Evolutionary conservation across 257 asterid species (phyloP).

Genomic region (Plectranthus barbatus): DNA sequence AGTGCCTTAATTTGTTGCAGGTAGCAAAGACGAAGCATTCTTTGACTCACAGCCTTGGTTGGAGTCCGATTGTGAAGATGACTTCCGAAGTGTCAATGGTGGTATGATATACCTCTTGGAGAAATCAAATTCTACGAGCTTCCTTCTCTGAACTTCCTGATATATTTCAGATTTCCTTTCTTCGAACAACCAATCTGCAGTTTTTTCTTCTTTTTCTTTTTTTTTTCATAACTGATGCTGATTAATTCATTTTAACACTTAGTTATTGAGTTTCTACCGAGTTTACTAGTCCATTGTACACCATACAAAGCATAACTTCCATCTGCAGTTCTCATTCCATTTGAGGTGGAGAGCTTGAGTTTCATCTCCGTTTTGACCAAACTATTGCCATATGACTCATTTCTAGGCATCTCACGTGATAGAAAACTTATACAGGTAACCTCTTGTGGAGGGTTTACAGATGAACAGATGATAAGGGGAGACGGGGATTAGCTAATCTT

Average conservation of each 20-base stretch:
- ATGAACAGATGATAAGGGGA: not conserved
- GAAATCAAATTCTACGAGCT: not conserved
- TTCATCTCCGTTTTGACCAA: not conserved
- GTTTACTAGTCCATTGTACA: not conserved
- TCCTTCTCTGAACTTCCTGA: not conserved
- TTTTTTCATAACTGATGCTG: not conserved
- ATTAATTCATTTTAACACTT: not conserved
- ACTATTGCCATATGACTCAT: not conserved
- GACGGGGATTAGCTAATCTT: not conserved
- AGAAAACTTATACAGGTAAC: not conserved
- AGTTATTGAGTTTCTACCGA: not conserved
- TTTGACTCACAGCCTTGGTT: constrained; percentile 77
- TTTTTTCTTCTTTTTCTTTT: too few relatives aligned
- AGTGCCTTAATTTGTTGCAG: constrained; percentile 31
- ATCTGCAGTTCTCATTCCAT: not conserved
- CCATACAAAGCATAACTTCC: not conserved
- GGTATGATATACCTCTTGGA: constrained; percentile 39
- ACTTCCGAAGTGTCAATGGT: constrained; percentile 72
- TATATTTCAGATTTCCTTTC: not conserved
- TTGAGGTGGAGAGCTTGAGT: not conserved
- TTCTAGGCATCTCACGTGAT: not conserved
- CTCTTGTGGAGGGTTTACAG: not conserved
- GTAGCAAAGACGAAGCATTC: constrained; percentile 75
- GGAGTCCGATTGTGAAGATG: constrained; percentile 87
- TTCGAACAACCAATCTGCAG: not conserved